phyloP scores from a whole-genome alignment of 1,284 basidiomycete species.

The Mycena citricolor region DNA sequence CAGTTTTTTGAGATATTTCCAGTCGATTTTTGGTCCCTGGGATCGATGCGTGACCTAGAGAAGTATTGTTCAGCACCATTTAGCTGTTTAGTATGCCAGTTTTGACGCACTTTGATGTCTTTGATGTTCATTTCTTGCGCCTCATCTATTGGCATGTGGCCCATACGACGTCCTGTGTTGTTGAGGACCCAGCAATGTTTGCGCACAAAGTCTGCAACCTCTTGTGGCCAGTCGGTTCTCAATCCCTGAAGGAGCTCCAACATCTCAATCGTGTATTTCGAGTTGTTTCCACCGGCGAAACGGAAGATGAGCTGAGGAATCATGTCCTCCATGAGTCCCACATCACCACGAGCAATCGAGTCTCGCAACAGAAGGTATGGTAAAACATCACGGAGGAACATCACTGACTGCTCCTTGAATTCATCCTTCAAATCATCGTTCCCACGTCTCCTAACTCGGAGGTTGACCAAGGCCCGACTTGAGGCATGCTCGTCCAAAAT shows the following conservation, averaged over 20 bases:
- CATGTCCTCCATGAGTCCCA: constrained; percentile 36
- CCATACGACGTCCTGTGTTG: background rate
- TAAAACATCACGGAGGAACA: constrained; percentile 37
- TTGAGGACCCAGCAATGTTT: constrained; percentile 14
- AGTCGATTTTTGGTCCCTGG: constrained; percentile 32
- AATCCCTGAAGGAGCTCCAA: constrained; percentile 33
- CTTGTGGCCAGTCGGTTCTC: constrained; percentile 29
- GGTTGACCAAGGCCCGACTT: constrained; percentile 7
- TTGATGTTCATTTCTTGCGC: constrained; percentile 18
- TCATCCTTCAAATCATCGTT: constrained; percentile 27
- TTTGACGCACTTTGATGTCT: constrained; percentile 7
- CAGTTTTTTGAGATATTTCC: constrained; percentile 31
- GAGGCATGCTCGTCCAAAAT: constrained; percentile 20
- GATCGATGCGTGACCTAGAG: constrained; percentile 26
- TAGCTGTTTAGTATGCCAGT: no score
- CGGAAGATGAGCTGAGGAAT: constrained; percentile 31
- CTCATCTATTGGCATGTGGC: constrained; percentile 8
- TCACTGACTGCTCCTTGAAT: constrained; percentile 25
- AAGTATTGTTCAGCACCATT: no score
- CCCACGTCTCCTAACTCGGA: constrained; percentile 2
- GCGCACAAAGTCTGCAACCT: constrained; percentile 10
- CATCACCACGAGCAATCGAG: constrained; percentile 37
- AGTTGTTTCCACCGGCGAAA: constrained; percentile 31
- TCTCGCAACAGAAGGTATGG: constrained; percentile 33
- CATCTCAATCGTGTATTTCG: constrained; percentile 29